A percentile compares a stretch with the other conserved stretches of the same genome.
Evolutionary conservation across 2,329 filamentous ascomycete genomes (phyloP).

Genomic region (Colletotrichum spaethianum): DNA sequence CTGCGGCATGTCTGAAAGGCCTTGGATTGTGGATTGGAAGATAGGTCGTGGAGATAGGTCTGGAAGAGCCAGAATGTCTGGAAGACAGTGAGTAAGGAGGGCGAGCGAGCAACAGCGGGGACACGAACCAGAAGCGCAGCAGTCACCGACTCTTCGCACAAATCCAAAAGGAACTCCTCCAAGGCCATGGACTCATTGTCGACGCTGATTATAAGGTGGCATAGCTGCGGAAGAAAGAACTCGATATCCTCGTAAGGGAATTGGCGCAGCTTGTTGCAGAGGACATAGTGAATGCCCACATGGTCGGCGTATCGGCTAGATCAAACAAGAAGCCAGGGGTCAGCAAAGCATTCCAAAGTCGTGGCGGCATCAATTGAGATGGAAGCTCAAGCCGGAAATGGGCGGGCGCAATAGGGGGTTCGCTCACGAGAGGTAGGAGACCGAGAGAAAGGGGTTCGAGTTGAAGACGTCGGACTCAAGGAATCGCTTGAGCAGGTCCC

Average conservation of each 20-base stretch:
- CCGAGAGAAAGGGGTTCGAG: conserved; percentile 88
- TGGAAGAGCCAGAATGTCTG: conserved; percentile 94
- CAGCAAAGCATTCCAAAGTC: conserved; percentile 16
- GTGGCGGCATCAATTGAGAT: conserved; percentile 18
- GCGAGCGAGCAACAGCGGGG: conserved; percentile 11
- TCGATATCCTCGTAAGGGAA: conserved; percentile 94
- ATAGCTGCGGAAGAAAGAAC: conserved; percentile 91
- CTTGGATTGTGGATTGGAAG: conserved; percentile 80
- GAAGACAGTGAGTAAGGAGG: conserved; percentile 25
- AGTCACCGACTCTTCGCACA: conserved; percentile 90
- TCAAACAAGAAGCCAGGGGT: conserved; percentile 34
- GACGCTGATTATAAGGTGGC: conserved; percentile 88
- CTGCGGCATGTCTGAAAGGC: conserved; percentile 86
- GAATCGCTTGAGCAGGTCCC: conserved; percentile 91
- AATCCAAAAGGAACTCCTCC: conserved; percentile 88
- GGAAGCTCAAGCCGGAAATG: conserved; percentile 5
- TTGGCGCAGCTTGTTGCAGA: conserved; percentile 89
- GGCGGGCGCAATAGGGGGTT: conserved; percentile 40
- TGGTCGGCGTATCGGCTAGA: conserved; percentile 87
- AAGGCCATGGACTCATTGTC: conserved; percentile 93
- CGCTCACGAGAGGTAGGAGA: conserved; percentile 89
- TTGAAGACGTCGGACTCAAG: conserved; percentile 96
- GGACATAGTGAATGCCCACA: conserved; percentile 90
- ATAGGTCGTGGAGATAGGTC: conserved; percentile 87
- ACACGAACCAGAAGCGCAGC: conserved; percentile 81